A percentile compares a stretch with the other conserved stretches of the same genome.
Conservation (phyloP, 2,329 filamentous ascomycete genomes). For the Alternaria ethzedia region DNA sequence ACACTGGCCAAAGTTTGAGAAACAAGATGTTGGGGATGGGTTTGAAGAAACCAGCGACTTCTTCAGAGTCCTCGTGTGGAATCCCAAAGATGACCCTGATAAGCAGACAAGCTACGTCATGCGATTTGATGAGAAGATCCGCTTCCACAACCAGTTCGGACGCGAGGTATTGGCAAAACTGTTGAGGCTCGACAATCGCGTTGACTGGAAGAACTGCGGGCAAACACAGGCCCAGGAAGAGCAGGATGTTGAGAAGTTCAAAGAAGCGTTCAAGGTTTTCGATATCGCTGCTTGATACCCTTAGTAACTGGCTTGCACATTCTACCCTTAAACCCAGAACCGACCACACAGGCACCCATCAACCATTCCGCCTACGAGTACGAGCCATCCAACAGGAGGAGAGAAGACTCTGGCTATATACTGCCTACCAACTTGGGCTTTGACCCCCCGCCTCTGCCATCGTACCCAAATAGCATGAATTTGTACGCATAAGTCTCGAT, state of each 20-base stretch:
- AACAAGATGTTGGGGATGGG: slow-evolving; percentile 50
- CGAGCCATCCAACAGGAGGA: too few species aligned
- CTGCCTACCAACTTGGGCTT: too few species aligned
- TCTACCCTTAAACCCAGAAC: too few species aligned
- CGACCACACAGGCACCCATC: too few species aligned
- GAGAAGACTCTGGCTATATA: too few species aligned
- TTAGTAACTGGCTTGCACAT: not conserved
- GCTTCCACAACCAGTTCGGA: slow-evolving; percentile 91
- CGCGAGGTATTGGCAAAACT: slow-evolving; percentile 88
- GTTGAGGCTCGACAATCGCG: slow-evolving; percentile 76
- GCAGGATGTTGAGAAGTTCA: slow-evolving; percentile 78
- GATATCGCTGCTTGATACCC: slow-evolving; percentile 70
- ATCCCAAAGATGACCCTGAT: slow-evolving; percentile 57
- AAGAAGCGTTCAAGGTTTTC: slow-evolving; percentile 80
- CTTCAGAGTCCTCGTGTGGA: slow-evolving; percentile 85
- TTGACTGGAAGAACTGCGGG: slow-evolving; percentile 83
- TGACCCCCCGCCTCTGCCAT: too few species aligned
- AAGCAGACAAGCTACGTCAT: slow-evolving; percentile 76
- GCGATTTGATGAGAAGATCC: slow-evolving; percentile 71
- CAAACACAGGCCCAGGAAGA: slow-evolving; percentile 81
- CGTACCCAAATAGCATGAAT: too few species aligned
- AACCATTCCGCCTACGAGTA: too few species aligned
- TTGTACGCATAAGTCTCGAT: not conserved
- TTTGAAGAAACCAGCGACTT: slow-evolving; percentile 63
- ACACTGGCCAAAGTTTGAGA: slow-evolving; percentile 61